These are phyloP conservation scores for Spathaspora sp. DNA, from an alignment of 805 yeast genomes.

Conservation along the genomic window DNA sequence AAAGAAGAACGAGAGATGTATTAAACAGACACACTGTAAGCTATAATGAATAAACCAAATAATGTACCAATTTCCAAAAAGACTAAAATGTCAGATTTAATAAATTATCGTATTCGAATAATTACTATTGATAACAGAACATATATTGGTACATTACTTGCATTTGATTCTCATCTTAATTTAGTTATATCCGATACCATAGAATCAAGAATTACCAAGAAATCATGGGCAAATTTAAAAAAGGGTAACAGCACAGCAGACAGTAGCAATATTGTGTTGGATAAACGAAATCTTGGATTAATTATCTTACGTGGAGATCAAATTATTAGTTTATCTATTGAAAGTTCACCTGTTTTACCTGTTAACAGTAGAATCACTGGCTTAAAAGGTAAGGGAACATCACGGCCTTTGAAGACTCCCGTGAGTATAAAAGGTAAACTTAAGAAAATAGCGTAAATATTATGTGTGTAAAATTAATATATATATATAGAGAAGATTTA, in stretches of 20 bases:
- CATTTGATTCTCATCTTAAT: constrained; percentile 89
- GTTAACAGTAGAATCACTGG: constrained; percentile 22
- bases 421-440: constrained; percentile 22
- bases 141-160: constrained; percentile 74
- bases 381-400: constrained; percentile 21
- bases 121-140: constrained; percentile 75
- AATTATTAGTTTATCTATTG: constrained; percentile 67
- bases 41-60: not conserved
- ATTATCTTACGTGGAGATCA: constrained; percentile 86
- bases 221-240: constrained; percentile 40
- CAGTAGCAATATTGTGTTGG: constrained; percentile 18
- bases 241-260: constrained; percentile 11
- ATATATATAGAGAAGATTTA: constrained; percentile 19
- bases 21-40: not conserved
- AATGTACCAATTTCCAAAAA: constrained; percentile 20
- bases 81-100: constrained; percentile 57
- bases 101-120: constrained; percentile 71
- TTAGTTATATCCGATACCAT: constrained; percentile 79
- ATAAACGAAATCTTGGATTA: constrained; percentile 75
- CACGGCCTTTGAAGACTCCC: constrained; percentile 34
- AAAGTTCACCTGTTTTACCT: constrained; percentile 48
- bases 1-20: not conserved
- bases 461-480: not conserved
- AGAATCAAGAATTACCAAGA: constrained; percentile 74
- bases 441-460: constrained; percentile 6